Percentiles rank a stretch among this genome's conserved stretches.
Evolutionary conservation across 768 basidiomycete species (phyloP).

Genomic region (Holtermannia corniformis): DNA sequence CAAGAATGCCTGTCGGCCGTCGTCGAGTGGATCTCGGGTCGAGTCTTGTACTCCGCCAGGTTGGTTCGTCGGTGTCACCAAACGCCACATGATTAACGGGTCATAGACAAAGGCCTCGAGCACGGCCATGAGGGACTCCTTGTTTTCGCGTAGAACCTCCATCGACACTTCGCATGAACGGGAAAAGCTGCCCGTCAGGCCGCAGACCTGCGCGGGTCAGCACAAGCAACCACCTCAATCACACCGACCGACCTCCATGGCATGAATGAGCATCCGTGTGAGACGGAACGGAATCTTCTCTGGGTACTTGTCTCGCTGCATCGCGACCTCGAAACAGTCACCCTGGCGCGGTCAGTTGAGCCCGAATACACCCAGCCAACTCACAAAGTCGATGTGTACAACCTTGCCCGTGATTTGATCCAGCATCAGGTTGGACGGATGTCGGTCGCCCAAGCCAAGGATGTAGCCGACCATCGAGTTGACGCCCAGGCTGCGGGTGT

Average conservation of each 20-base stretch:
- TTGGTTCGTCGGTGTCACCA: conserved; percentile 64
- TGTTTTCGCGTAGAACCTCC: conserved; percentile 89
- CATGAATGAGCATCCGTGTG: conserved; percentile 95
- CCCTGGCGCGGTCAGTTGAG: conserved; percentile 44
- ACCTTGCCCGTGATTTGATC: conserved; percentile 87
- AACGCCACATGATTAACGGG: conserved; percentile 92
- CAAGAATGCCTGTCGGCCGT: conserved; percentile 44
- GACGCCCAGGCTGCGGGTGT: conserved; percentile 88
- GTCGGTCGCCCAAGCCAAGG: conserved; percentile 90
- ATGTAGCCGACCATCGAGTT: conserved; percentile 99
- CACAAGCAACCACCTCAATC: neutral
- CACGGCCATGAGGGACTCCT: conserved; percentile 98
- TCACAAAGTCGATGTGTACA: conserved; percentile 59
- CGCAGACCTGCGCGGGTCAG: conserved; percentile 62
- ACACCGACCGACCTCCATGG: conserved; percentile 73
- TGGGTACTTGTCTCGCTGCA: conserved; percentile 97
- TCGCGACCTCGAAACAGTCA: conserved; percentile 96
- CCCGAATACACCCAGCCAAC: conserved; percentile 6
- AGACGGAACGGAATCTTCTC: conserved; percentile 97
- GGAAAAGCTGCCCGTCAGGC: conserved; percentile 94
- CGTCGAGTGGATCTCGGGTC: conserved; percentile 31
- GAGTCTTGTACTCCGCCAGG: conserved; percentile 64
- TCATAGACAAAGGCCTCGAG: conserved; percentile 98
- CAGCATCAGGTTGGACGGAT: conserved; percentile 88
- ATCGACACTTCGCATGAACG: conserved; percentile 96